A percentile compares a stretch with the other conserved stretches of the same genome.
phyloP scores from a whole-genome alignment of 2,329 filamentous ascomycete species.

The Monilinia laxa region DNA sequence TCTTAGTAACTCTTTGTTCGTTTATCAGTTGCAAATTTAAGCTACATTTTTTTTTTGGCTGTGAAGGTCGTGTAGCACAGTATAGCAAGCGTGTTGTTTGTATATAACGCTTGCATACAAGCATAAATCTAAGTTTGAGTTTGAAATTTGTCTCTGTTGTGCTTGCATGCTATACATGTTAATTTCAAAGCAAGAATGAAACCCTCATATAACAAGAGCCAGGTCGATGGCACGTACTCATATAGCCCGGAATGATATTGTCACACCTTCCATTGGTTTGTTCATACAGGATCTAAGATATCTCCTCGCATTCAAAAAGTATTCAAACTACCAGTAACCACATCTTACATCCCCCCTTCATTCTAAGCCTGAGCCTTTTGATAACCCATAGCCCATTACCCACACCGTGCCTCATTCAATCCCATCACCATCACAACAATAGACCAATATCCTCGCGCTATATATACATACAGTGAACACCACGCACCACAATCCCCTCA shows the following conservation, averaged over 20 bases:
- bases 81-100: not conserved
- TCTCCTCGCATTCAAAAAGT: not conserved
- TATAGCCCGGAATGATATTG: not conserved
- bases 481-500: not conserved
- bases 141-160: not conserved
- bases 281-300: not conserved
- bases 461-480: not conserved
- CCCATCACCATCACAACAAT: not conserved
- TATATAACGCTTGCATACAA: not conserved
- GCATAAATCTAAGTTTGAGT: not conserved
- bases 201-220: not conserved
- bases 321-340: too few relatives aligned
- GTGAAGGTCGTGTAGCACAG: not conserved
- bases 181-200: not conserved
- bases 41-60: not conserved
- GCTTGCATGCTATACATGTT: too few relatives aligned
- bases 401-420: not conserved
- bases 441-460: not conserved
- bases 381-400: not conserved
- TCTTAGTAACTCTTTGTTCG: not conserved
- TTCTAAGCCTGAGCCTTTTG: not conserved
- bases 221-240: not conserved
- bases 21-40: not conserved
- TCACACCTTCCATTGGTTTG: not conserved
- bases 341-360: not conserved